Conservation (phyloP, 2,329 filamentous ascomycete genomes). For the Alternaria consortialis region DNA sequence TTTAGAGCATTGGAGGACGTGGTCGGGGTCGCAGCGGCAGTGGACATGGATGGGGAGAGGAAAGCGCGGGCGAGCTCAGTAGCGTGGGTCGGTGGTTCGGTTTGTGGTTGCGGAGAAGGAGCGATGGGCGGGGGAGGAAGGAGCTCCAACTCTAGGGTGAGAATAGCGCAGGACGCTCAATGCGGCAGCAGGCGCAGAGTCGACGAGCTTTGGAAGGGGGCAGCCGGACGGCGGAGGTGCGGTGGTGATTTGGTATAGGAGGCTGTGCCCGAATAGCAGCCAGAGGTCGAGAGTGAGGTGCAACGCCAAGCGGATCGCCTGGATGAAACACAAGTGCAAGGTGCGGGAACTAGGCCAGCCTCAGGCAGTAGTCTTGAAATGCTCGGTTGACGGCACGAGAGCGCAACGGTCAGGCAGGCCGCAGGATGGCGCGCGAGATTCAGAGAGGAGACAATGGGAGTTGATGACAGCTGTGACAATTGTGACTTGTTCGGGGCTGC, state of each 20-base stretch:
- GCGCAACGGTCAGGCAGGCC: constrained; percentile 1
- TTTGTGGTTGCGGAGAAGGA: constrained; percentile 22
- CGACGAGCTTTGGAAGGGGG: constrained; percentile 18
- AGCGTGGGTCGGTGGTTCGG: constrained; percentile 18
- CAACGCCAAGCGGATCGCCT: constrained; percentile 34
- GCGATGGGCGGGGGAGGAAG: constrained; percentile 28
- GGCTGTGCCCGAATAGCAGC: constrained; percentile 34
- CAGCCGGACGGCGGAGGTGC: constrained; percentile 33
- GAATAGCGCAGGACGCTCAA: constrained; percentile 39
- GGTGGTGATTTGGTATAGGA: constrained; percentile 25
- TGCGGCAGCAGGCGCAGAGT: constrained; percentile 27
- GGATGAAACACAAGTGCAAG: constrained; percentile 28
- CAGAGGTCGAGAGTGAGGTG: constrained; percentile 29
- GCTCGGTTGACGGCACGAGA: constrained; percentile 5
- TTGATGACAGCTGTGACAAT: neutral
- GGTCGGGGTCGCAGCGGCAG: constrained; percentile 41
- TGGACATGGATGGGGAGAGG: constrained; percentile 44
- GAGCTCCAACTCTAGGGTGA: constrained; percentile 23
- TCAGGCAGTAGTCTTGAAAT: constrained; percentile 22
- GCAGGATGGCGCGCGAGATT: neutral
- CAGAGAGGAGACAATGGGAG: constrained; percentile 1
- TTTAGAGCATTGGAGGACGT: constrained; percentile 48
- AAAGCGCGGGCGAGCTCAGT: constrained; percentile 25
- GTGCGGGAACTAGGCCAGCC: constrained; percentile 32
- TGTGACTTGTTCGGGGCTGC: neutral